Evolutionary conservation across 75 land plant genomes (phyloP).

Genomic region (Ceratopteris richardii): DNA sequence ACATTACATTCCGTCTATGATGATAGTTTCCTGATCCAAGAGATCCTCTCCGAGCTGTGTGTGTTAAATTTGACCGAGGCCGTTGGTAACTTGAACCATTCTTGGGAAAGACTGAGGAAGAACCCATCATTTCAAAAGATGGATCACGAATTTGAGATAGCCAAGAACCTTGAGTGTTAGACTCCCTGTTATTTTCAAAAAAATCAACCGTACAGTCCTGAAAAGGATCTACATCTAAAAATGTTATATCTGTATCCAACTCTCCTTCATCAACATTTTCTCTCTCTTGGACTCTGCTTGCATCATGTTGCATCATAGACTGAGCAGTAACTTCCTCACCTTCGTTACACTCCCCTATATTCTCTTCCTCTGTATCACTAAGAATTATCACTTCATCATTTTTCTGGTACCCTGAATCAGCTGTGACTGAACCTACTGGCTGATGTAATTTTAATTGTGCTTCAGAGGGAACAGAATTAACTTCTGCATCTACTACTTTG

Average conservation of each 20-base stretch:
- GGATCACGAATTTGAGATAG: neutral
- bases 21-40: neutral
- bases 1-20: neutral
- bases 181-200: neutral
- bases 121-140: neutral
- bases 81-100: neutral
- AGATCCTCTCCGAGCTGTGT: neutral
- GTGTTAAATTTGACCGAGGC: neutral
- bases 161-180: neutral
- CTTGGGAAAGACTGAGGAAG: neutral
- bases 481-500: slow-evolving; percentile 38
- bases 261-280: neutral
- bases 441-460: neutral
- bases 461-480: slow-evolving; percentile 33
- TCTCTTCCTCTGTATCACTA: slow-evolving; percentile 92
- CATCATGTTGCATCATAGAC: neutral
- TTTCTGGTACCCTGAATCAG: neutral
- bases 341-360: slow-evolving; percentile 19
- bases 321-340: slow-evolving; percentile 10
- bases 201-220: slow-evolving; percentile 1
- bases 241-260: neutral
- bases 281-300: neutral
- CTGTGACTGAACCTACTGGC: neutral
- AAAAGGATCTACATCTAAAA: neutral
- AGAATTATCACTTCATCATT: slow-evolving; percentile 71